Percentiles rank a stretch among this genome's conserved stretches.
phyloP scores from a whole-genome alignment of 345 rosid genomes.

The Linum trigynum region DNA sequence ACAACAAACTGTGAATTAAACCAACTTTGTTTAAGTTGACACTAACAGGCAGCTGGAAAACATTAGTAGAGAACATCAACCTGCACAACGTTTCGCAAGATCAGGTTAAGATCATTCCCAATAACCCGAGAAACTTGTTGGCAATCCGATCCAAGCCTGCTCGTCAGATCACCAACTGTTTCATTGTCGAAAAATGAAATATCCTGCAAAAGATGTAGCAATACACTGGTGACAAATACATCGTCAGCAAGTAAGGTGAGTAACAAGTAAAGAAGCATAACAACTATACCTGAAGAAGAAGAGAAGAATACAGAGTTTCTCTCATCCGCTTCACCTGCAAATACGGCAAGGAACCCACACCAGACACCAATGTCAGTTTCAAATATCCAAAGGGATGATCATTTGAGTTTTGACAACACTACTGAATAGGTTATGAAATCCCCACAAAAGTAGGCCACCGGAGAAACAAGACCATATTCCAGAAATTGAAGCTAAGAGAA shows the following conservation, averaged over 20 bases:
- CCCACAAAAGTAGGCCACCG: not conserved
- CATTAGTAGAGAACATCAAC: slow-evolving; percentile 26
- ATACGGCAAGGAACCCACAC: slow-evolving; percentile 9
- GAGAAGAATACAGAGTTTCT: slow-evolving; percentile 77
- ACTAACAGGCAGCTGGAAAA: slow-evolving; percentile 1
- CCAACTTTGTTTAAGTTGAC: slow-evolving; percentile 7
- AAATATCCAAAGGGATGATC: slow-evolving; percentile 3
- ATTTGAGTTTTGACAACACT: too few species aligned
- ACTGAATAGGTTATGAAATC: not conserved
- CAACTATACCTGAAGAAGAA: slow-evolving; percentile 70
- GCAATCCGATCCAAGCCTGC: slow-evolving; percentile 97
- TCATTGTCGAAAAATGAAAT: slow-evolving; percentile 85
- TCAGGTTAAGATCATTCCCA: slow-evolving; percentile 84
- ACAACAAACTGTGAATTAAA: slow-evolving; percentile 20
- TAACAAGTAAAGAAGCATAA: not conserved
- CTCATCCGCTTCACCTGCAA: slow-evolving; percentile 91
- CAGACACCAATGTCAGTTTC: slow-evolving; percentile 12
- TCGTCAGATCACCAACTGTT: slow-evolving; percentile 95
- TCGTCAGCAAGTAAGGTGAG: slow-evolving; percentile 9
- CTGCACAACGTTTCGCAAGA: slow-evolving; percentile 82
- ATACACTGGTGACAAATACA: slow-evolving; percentile 1
- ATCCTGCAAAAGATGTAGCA: slow-evolving; percentile 43
- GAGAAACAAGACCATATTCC: too few species aligned
- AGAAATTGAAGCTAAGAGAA: not conserved
- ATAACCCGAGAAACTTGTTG: slow-evolving; percentile 97